Conservation (phyloP, 371 early-diverging fungal genomes). For the Mortierella sp. region DNA sequence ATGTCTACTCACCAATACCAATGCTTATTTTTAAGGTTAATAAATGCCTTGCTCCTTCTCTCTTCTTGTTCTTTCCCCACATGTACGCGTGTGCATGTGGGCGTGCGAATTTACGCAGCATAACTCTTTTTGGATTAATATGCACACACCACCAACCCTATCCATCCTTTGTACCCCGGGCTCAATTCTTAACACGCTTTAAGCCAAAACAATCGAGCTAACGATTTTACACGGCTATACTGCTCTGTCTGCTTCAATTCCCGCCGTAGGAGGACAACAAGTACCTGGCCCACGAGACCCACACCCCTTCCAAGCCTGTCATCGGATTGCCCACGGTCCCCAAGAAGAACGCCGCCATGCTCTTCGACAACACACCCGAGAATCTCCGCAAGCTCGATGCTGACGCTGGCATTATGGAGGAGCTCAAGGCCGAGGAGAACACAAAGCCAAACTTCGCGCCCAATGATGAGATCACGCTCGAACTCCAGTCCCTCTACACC, state of each 20-base stretch:
- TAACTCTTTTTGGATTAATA: no score
- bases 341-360: slow-evolving; percentile 25
- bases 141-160: no score
- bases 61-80: not conserved
- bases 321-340: slow-evolving; percentile 14
- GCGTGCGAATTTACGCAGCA: not conserved
- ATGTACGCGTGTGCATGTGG: no score
- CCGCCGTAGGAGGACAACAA: slow-evolving; percentile 52
- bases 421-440: slow-evolving; percentile 36
- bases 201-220: no score
- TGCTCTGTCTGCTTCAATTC: no score
- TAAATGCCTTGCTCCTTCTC: no score
- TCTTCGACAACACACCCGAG: slow-evolving; percentile 43
- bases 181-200: no score
- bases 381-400: slow-evolving; percentile 46
- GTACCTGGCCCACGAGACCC: slow-evolving; percentile 53
- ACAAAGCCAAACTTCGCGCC: slow-evolving; percentile 51
- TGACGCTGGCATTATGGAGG: slow-evolving; percentile 45
- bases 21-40: no score
- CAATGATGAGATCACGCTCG: slow-evolving; percentile 64
- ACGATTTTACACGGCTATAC: no score
- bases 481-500: slow-evolving; percentile 61
- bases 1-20: not conserved
- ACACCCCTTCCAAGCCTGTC: slow-evolving; percentile 48
- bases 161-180: not conserved